phyloP scores from a whole-genome alignment of 2,329 filamentous ascomycete genomes.

The Stemphylium lycopersici region DNA sequence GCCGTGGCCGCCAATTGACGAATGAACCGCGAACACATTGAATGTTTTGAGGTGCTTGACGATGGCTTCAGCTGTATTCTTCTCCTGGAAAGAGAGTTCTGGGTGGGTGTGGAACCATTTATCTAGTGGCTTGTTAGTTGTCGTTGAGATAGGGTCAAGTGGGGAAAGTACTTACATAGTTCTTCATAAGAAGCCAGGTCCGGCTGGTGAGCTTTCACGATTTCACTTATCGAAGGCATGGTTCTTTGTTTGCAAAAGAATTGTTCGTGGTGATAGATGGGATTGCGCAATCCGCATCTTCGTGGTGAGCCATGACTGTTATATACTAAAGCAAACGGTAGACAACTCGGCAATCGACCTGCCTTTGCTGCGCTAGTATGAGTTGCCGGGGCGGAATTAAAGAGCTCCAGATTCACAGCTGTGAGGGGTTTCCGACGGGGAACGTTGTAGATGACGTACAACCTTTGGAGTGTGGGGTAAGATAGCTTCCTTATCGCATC shows the following conservation, averaged over 20 bases:
- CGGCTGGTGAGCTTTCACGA: conserved; percentile 32
- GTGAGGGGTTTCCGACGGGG: conserved; percentile 27
- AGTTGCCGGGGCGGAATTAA: background rate
- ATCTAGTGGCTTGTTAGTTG: conserved; percentile 24
- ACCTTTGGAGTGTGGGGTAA: conserved; percentile 5
- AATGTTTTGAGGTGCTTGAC: conserved; percentile 35
- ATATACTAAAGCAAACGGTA: background rate
- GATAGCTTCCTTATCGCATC: background rate
- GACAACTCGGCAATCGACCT: conserved; percentile 2
- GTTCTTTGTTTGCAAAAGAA: background rate
- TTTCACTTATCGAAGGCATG: conserved; percentile 40
- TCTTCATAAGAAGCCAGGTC: conserved; percentile 40
- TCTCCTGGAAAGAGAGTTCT: conserved; percentile 47
- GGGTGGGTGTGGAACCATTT: conserved; percentile 45
- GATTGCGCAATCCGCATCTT: background rate
- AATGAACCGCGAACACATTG: conserved; percentile 53
- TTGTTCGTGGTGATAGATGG: background rate
- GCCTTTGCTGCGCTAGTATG: conserved; percentile 12
- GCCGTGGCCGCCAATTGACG: conserved; percentile 64
- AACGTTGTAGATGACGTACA: conserved; percentile 28
- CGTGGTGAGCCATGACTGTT: background rate
- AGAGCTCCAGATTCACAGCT: background rate
- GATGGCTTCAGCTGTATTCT: conserved; percentile 41
- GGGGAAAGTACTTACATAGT: conserved; percentile 32
- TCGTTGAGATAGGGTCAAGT: background rate